phyloP scores from a whole-genome alignment of 345 rosid species.

The Gossypium thurberi region DNA sequence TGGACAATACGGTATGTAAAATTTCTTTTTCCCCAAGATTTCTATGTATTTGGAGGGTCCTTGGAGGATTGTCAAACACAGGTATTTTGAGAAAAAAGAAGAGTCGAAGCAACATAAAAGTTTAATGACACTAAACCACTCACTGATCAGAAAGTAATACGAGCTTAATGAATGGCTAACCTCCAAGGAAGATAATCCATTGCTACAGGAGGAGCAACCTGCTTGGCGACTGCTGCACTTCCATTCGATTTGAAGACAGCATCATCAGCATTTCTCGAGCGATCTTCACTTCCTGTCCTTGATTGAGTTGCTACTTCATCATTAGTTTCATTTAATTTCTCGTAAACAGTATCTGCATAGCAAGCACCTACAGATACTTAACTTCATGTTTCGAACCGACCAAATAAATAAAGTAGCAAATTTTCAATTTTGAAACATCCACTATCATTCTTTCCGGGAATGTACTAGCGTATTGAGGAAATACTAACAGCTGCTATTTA shows the following conservation, averaged over 20 bases:
- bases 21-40: neutral
- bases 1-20: neutral
- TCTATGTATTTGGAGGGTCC: neutral
- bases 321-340: constrained; percentile 18
- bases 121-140: neutral
- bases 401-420: constrained; percentile 9
- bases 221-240: constrained; percentile 25
- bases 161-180: constrained; percentile 26
- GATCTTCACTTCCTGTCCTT: constrained; percentile 20
- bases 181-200: constrained; percentile 25
- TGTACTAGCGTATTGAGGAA: neutral
- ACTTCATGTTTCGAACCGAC: constrained; percentile 8
- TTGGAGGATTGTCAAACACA: neutral
- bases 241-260: constrained; percentile 29
- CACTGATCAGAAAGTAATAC: neutral
- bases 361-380: constrained; percentile 21
- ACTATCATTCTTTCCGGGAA: neutral
- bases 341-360: constrained; percentile 41
- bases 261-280: constrained; percentile 20
- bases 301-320: constrained; percentile 18
- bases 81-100: neutral
- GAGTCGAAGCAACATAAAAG: neutral
- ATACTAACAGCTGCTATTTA: neutral
- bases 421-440: constrained; percentile 6
- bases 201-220: constrained; percentile 24